phyloP scores from a whole-genome alignment of 768 basidiomycete species.

The Fomitopsis pulvina region DNA sequence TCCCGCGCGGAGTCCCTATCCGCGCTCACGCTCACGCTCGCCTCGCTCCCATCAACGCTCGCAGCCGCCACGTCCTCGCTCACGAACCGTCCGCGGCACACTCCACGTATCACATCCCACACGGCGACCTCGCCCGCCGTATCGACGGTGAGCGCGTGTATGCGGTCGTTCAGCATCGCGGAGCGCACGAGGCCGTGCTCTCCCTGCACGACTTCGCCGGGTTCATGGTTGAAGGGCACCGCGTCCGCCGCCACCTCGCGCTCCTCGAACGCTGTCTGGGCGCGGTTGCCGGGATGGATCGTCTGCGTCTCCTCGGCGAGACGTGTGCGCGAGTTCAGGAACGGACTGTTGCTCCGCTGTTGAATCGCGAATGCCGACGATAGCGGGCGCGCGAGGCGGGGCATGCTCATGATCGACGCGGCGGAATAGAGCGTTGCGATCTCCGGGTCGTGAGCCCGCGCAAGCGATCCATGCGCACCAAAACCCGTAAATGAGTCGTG shows the following conservation, averaged over 20 bases:
- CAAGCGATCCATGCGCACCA: slow-evolving; percentile 37
- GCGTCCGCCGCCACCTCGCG: slow-evolving; percentile 85
- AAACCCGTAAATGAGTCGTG: slow-evolving; percentile 38
- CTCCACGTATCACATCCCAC: slow-evolving; percentile 83
- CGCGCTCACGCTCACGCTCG: slow-evolving; percentile 18
- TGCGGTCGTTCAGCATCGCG: slow-evolving; percentile 77
- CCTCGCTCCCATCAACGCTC: slow-evolving; percentile 41
- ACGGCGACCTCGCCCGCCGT: slow-evolving; percentile 83
- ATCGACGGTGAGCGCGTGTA: slow-evolving; percentile 88
- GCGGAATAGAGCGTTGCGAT: slow-evolving; percentile 86
- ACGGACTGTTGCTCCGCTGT: slow-evolving; percentile 22
- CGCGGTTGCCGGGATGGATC: slow-evolving; percentile 30
- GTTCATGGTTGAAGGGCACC: slow-evolving; percentile 38
- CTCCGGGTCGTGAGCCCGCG: slow-evolving; percentile 59
- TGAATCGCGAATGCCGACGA: slow-evolving; percentile 23
- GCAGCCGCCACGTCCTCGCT: slow-evolving; percentile 60
- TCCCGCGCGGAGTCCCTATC: slow-evolving; percentile 7
- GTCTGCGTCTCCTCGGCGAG: slow-evolving; percentile 26
- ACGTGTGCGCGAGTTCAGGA: slow-evolving; percentile 15
- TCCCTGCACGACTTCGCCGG: slow-evolving; percentile 71
- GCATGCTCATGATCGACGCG: slow-evolving; percentile 69
- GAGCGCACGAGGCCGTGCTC: slow-evolving; percentile 79
- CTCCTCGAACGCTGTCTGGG: slow-evolving; percentile 50
- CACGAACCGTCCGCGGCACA: slow-evolving; percentile 66
- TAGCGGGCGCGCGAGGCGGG: slow-evolving; percentile 33